Conservation (phyloP, 139 green algal genomes). For the Yamagishiella unicocca region DNA sequence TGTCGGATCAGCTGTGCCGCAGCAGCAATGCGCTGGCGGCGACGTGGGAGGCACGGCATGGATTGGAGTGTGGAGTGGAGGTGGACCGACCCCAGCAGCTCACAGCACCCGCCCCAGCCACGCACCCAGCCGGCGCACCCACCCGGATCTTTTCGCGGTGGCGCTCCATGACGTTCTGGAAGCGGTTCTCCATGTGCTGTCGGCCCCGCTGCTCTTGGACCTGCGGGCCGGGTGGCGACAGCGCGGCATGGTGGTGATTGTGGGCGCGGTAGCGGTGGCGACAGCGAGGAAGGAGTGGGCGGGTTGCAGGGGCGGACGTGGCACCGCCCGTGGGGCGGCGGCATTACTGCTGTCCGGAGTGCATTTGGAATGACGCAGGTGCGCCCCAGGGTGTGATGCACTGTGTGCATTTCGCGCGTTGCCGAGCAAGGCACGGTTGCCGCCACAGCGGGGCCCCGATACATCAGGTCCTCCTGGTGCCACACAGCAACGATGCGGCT, state of each 20-base stretch:
- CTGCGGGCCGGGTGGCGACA: background rate
- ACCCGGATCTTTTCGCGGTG: conserved; percentile 57
- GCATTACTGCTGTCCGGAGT: too few species aligned
- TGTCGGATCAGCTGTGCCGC: background rate
- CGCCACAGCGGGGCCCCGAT: too few species aligned
- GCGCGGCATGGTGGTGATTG: background rate
- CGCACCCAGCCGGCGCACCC: background rate
- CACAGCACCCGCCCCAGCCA: background rate
- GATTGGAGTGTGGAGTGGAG: background rate
- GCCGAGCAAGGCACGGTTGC: too few species aligned
- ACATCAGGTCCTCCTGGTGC: too few species aligned
- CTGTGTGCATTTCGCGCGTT: too few species aligned
- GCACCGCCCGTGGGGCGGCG: too few species aligned
- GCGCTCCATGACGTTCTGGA: conserved; percentile 54
- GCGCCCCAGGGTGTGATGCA: too few species aligned
- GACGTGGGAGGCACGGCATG: background rate
- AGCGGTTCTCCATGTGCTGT: conserved; percentile 46
- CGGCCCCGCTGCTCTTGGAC: conserved; percentile 13
- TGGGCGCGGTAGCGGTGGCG: background rate
- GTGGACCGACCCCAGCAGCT: background rate
- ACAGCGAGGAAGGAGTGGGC: background rate
- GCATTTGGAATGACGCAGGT: too few species aligned
- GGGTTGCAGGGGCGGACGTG: too few species aligned
- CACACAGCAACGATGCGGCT: too few species aligned
- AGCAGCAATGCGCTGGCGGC: background rate